Evolutionary conservation across 2,329 filamentous ascomycete species (phyloP), one percentile per base, ranked within the genome.

Genomic region (Sarocladium strictum): DNA sequence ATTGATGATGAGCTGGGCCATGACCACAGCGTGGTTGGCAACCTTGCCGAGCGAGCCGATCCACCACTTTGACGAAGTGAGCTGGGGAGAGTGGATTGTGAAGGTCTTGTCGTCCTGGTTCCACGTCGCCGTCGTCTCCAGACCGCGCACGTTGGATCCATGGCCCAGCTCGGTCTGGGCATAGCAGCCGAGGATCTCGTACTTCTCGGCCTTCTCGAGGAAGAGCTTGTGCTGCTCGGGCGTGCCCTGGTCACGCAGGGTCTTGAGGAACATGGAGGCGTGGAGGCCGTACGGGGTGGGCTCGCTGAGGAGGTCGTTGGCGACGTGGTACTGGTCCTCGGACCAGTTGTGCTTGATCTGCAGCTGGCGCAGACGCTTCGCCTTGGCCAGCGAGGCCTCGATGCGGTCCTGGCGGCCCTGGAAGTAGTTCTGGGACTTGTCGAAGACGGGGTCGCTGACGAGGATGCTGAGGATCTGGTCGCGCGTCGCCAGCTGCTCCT

Each of bases 21-120:
- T 90, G 3, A 92, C 86, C 2, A 89, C 83, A 1, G 88, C 88
- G 64, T 90, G 79, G 65, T 89, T 92, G 43, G 89, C 88, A 2
- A 85, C 85, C 61, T 86, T 79, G 53, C 88, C 89, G 3, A 92
- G 76, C 11, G 86, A 88, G 1, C 89, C 89, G 61, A 90, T 90
- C 89, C 89, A 92, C 87, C 87, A 93, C 66, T 93, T 93, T 32
- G 85, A 86, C 0, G 87, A 81, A 1, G 88, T 91, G 55, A 91
- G 75, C 58, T 83, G 76, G 10, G 88, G 88, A 0, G 86, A 89
- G 69, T 91, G 83, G 33, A 92, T 76, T 14, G 76, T 85, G 63
- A 92, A 91, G 2, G 84, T 89, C 76, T 57, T 56, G 32, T 54
- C 53, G 26, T 15, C 26, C 29, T 54, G 52, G 23, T 57, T 57